Evolutionary conservation across 306 rosid genomes (phyloP), one percentile per base, ranked within the genome.

Genomic region (Pyrus communis): DNA sequence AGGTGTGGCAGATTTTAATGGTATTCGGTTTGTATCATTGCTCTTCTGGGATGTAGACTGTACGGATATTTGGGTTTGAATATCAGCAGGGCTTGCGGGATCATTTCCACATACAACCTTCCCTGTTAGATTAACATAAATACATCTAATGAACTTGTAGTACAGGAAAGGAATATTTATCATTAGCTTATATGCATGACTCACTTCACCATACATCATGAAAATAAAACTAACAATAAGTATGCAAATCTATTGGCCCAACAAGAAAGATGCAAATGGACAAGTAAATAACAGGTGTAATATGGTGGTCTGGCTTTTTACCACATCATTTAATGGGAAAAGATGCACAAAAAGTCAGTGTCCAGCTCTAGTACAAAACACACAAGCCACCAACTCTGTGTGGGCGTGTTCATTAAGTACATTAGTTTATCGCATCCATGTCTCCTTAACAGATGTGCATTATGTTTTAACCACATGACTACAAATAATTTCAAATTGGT

Each of bases 1-100:
- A 25, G 71, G 76, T 10, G 54, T 70, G 67, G 86, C 80, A 77
- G 91, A 76, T 71, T 87, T 89, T 40, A 86, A 82, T 12, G 83
- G 83, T 67, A 83, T 76, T 70, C 78, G 84, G 71, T 51, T 87
- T 69, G 72, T 89, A 76, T 81, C 85, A 61, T 78, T 63, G 81
- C 42, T 83, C 87, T 83, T 87, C 84, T 75, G 87, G 31, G 84
- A 65, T 75, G 65, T 30, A 80, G 91, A 78, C 76, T 86, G 86
- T 22, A 61, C 40, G 46, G 78, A 67, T 15, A 68, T 74, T 73
- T 67, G 86, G 60, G 61, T 27, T 77, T 70, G 93, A 71, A 51
- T 62, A 83, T 81, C 85, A 61, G 71, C 71, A 84, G 88, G 79
- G 69, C 84, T 85, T 84, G 90, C 73, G 74, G 63, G 77, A 83